Percentiles rank a stretch among this genome's conserved stretches.
Conservation (phyloP, 1,139 yeast species). For the Lodderomyces elongisporus region DNA sequence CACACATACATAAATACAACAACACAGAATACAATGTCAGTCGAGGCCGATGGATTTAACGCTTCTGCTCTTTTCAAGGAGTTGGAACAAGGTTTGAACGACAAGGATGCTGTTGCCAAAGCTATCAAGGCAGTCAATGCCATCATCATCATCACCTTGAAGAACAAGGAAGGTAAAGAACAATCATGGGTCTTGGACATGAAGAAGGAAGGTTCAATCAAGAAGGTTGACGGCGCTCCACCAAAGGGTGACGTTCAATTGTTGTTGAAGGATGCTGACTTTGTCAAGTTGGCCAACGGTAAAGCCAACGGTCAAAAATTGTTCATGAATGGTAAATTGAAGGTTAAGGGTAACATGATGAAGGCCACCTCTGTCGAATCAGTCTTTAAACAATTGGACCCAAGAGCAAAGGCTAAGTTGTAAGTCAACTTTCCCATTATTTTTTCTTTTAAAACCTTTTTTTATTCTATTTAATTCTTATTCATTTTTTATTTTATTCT, state of each 20-base stretch:
- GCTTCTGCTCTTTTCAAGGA: slow-evolving; percentile 43
- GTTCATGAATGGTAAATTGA: slow-evolving; percentile 78
- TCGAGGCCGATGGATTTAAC: slow-evolving; percentile 46
- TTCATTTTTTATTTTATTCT: no score
- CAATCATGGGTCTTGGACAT: slow-evolving; percentile 71
- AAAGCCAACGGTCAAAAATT: slow-evolving; percentile 82
- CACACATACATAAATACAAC: slow-evolving; percentile 1
- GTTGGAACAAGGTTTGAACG: slow-evolving; percentile 38
- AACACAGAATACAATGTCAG: slow-evolving; percentile 16
- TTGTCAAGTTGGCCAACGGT: slow-evolving; percentile 67
- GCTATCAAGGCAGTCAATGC: slow-evolving; percentile 55
- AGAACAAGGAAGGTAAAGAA: slow-evolving; percentile 61
- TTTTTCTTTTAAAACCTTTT: no score
- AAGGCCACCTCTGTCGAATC: slow-evolving; percentile 78
- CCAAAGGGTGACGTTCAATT: slow-evolving; percentile 66
- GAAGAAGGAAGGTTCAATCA: slow-evolving; percentile 56
- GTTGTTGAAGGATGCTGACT: slow-evolving; percentile 57
- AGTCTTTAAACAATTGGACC: slow-evolving; percentile 64
- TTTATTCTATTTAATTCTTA: no score
- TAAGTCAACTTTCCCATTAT: slow-evolving; percentile 14
- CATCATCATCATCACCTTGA: slow-evolving; percentile 61
- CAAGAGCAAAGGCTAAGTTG: slow-evolving; percentile 47
- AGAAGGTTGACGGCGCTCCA: slow-evolving; percentile 45
- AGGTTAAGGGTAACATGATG: slow-evolving; percentile 86
- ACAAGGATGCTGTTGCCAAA: slow-evolving; percentile 35